Base-by-base conservation (phyloP, 2,329 filamentous ascomycete species). In the Colletotrichum sp. region DNA sequence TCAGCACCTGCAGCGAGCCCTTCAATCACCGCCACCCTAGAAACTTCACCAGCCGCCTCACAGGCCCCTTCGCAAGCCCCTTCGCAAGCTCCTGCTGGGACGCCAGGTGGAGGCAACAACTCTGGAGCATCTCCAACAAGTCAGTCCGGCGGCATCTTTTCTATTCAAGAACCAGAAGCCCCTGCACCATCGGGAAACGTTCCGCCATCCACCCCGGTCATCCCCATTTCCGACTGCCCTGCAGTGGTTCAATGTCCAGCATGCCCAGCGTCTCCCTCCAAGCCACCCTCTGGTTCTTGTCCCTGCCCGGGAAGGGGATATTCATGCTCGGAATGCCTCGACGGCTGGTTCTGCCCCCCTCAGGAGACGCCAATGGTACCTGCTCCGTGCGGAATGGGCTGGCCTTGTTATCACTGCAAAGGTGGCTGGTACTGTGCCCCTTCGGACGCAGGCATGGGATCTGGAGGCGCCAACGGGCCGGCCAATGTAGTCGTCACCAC, bases 261-360 rank as follows among this genome's bases (percentile, higher is more conserved):
- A 15, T 80, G 79, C 52, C 76, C 78, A 5, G 68, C 62, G 12
- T 76, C 74, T 30, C 56, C 67, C 3, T 64, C 65, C 7, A 66
- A 64, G 3, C 56, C 66, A 16, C 71, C 69, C 25, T 58, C 71
- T 32, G 60, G 61, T 5, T 64, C 66, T 22, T 28, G 62, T 7
- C 76, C 80, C 8, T 82, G 81, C 32, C 79, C 80, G 2, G 80
- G 79, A 8, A 76, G 72, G 64, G 81, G 82, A 1, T 82, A 80
- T 48, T 76, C 72, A 7, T 83, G 82, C 66, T 66, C 76, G 4
- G 81, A 83, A 22, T 83, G 82, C 48, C 77, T 80, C 8, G 76
- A 82, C 56, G 81, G 81, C 8, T 81, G 81, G 81, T 83, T 83
- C 58, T 83, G 81, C 65, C 81, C 82, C 55, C 81, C 81, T 8